Conservation (phyloP, 2,329 filamentous ascomycete species). For the Ophiostoma angusticollis region DNA sequence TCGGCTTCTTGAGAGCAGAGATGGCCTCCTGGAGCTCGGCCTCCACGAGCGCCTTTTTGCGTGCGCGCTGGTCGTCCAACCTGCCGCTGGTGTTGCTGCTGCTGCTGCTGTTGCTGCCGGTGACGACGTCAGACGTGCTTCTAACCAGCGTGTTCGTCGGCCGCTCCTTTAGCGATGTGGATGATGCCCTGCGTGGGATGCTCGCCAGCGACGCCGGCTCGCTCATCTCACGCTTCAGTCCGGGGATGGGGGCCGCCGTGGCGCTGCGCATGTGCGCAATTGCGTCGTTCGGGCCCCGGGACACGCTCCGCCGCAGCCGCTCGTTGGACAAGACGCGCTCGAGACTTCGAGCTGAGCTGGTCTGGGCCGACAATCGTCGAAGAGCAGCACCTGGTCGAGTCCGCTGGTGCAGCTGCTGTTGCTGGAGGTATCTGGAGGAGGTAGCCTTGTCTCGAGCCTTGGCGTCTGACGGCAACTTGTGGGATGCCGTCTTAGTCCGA, state of each 20-base stretch:
- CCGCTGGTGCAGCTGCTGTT: conserved; percentile 27
- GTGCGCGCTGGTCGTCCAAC: conserved; percentile 43
- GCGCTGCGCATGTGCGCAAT: conserved; percentile 56
- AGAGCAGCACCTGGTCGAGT: conserved; percentile 34
- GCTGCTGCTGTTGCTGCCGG: background rate
- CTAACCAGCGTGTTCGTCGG: conserved; percentile 23
- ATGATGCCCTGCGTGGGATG: conserved; percentile 25
- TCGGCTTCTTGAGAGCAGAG: conserved; percentile 59
- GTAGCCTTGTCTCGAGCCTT: conserved; percentile 11
- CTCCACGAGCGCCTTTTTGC: conserved; percentile 54
- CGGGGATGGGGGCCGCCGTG: conserved; percentile 46
- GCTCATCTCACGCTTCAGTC: conserved; percentile 56
- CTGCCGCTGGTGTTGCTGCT: conserved; percentile 33
- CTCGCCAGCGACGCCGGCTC: conserved; percentile 36
- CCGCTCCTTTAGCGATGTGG: conserved; percentile 31
- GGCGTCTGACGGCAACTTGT: conserved; percentile 13
- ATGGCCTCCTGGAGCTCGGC: conserved; percentile 65
- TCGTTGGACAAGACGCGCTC: conserved; percentile 52
- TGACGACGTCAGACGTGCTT: conserved; percentile 18
- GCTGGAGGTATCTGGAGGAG: conserved; percentile 28
- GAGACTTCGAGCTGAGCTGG: conserved; percentile 36
- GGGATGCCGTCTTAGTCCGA: conserved; percentile 34
- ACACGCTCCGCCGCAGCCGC: conserved; percentile 40
- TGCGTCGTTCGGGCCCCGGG: conserved; percentile 41
- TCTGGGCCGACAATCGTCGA: conserved; percentile 26